Evolutionary conservation across 2,329 filamentous ascomycete species (phyloP), one percentile per base, ranked within the genome.

Genomic region (Penicillium sp.): DNA sequence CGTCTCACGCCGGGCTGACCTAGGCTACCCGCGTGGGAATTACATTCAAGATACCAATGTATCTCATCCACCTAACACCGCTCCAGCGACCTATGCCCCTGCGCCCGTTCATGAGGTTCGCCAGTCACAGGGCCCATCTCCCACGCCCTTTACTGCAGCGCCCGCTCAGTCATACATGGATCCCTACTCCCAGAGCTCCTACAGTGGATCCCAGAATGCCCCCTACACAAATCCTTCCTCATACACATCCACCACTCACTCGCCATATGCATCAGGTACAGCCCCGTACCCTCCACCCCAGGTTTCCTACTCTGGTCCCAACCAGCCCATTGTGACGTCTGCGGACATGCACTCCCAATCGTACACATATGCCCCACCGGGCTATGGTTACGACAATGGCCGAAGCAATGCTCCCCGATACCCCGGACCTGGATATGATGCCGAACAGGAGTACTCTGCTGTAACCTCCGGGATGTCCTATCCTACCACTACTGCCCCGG

Each of bases 1-100:
- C 53, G 71, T 75, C 24, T 63, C 69, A 52, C 72, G 72, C 55
- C 72, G 74, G 60, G 67, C 69, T 66, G 71, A 76, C 61, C 66
- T 72, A 63, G 74, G 74, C 58, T 70, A 76, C 66, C 70, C 73
- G 40, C 64, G 72, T 71, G 74, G 74, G 71, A 76, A 67, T 66
- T 75, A 75, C 64, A 68, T 66, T 64, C 73, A 76, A 65, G 69
- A 73, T 61, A 62, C 69, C 54, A 70, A 68, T 55, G 63, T 69
- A 58, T 67, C 72, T 56, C 69, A 70, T 54, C 65, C 67, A 56
- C 72, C 74, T 72, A 76, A 72, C 68, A 67, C 68, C 64, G 62
- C 67, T 61, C 59, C 69, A 70, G 69, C 65, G 50, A 72, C 54
- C 59, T 77, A 76, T 68, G 62, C 69, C 56, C 50, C 69, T 35